phyloP scores from a whole-genome alignment of 352 stramenopile species.

The Globisporangium camurandrum region DNA sequence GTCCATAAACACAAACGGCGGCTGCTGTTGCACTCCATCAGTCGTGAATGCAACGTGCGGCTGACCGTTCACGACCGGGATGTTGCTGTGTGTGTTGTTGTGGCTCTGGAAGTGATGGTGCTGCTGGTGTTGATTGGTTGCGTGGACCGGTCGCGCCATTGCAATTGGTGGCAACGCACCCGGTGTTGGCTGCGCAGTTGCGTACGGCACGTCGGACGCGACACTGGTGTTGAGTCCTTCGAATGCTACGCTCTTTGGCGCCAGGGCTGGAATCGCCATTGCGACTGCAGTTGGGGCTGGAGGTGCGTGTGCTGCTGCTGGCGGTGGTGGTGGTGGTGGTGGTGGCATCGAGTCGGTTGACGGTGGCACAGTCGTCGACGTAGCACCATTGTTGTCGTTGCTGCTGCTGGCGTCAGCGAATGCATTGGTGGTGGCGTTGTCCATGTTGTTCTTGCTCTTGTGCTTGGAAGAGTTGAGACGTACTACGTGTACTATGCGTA shows the following conservation, averaged over 20 bases:
- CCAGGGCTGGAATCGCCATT: conserved; percentile 2
- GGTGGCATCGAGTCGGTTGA: too few species aligned
- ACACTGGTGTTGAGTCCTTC: conserved; percentile 4
- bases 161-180: conserved; percentile 34
- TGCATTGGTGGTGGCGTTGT: too few species aligned
- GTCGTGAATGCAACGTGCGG: conserved; percentile 28
- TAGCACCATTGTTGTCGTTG: neutral
- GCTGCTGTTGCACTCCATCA: conserved; percentile 22
- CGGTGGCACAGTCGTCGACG: neutral
- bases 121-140: conserved; percentile 34
- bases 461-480: too few species aligned
- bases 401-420: too few species aligned
- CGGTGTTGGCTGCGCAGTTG: conserved; percentile 25
- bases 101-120: conserved; percentile 23
- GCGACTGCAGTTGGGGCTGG: neutral
- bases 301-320: neutral
- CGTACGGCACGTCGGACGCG: conserved; percentile 22
- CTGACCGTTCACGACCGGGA: conserved; percentile 16
- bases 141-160: conserved; percentile 26
- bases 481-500: too few species aligned
- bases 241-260: conserved; percentile 6
- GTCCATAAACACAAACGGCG: conserved; percentile 53
- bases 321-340: neutral
- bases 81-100: conserved; percentile 44
- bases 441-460: too few species aligned